Conservation (phyloP, 257 asterid genomes). For the Nicotiana benthamiana region DNA sequence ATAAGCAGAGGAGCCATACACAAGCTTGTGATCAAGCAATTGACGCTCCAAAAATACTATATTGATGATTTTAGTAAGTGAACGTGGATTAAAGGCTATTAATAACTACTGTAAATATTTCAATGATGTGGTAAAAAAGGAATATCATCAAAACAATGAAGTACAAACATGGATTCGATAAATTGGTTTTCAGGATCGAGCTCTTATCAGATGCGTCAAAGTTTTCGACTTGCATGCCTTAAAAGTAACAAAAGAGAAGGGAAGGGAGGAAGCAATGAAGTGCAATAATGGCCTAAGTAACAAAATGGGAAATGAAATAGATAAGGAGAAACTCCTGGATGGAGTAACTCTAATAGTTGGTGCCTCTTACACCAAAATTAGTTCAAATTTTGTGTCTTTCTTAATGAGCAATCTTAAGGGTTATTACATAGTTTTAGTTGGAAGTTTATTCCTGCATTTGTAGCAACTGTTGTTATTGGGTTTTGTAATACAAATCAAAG, state of each 20-base stretch:
- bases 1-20: background rate
- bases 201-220: background rate
- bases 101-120: background rate
- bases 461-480: background rate
- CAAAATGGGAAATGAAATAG: background rate
- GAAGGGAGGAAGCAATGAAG: too few relatives aligned
- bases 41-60: background rate
- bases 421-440: too few relatives aligned
- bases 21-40: background rate
- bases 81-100: background rate
- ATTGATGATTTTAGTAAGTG: background rate
- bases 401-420: background rate
- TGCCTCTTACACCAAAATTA: background rate
- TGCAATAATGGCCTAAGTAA: too few relatives aligned
- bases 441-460: background rate
- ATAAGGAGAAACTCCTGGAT: background rate
- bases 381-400: background rate
- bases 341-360: background rate
- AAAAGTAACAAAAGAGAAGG: too few relatives aligned
- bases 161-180: background rate
- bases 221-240: too few relatives aligned
- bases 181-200: background rate
- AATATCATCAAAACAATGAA: background rate
- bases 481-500: background rate
- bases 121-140: background rate